Evolutionary conservation across 202 grass and related monocot genomes (phyloP).

Genomic region (Elaeis oleifera): DNA sequence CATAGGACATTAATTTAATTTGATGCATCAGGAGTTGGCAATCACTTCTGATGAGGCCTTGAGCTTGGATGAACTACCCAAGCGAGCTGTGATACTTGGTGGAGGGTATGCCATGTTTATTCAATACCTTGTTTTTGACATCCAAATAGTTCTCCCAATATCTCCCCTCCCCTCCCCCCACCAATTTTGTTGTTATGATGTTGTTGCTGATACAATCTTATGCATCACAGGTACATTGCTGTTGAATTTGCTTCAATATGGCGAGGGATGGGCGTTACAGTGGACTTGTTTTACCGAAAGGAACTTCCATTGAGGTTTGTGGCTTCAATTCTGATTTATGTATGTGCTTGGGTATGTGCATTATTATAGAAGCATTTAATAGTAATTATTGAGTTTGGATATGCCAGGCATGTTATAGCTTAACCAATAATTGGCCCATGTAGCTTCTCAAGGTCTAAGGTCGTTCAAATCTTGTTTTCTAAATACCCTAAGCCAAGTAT

Average conservation of each 20-base stretch:
- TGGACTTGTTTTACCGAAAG: constrained; percentile 82
- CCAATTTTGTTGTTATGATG: neutral
- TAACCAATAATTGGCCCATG: too few species aligned
- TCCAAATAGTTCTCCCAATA: too few species aligned
- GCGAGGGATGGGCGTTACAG: constrained; percentile 75
- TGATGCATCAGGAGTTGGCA: constrained; percentile 54
- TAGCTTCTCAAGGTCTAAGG: too few species aligned
- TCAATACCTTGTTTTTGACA: too few species aligned
- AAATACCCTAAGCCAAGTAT: too few species aligned
- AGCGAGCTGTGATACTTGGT: constrained; percentile 76
- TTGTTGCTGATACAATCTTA: constrained; percentile 6
- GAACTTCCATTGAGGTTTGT: constrained; percentile 84
- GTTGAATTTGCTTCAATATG: constrained; percentile 99
- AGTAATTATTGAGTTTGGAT: too few species aligned
- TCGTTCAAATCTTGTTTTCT: too few species aligned
- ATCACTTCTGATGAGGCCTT: constrained; percentile 98
- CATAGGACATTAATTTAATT: constrained; percentile 1
- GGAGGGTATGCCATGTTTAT: constrained; percentile 49
- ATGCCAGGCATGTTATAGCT: too few species aligned
- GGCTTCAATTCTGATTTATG: neutral
- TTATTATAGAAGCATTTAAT: too few species aligned
- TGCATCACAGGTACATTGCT: constrained; percentile 70
- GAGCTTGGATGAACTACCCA: constrained; percentile 88
- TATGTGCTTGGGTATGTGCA: too few species aligned
- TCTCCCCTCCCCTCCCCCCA: too few species aligned